Conservation (phyloP, 2,329 filamentous ascomycete species). For the Apiospora koreana region DNA sequence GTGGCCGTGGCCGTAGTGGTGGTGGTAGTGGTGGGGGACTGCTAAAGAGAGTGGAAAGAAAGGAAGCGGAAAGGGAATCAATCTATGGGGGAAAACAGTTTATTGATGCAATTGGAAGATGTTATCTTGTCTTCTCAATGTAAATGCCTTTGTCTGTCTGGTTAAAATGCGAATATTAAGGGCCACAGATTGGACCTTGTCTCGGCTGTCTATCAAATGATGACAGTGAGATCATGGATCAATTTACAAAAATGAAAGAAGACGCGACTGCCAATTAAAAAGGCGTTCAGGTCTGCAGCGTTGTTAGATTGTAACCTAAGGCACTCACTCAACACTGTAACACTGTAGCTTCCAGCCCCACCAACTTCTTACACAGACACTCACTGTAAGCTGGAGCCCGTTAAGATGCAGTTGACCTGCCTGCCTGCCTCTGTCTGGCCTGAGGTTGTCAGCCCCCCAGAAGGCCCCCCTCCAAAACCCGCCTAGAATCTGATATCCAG, state of each 20-base stretch:
- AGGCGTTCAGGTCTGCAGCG: background rate
- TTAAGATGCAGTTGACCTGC: too few relatives aligned
- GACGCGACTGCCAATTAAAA: slow-evolving; percentile 19
- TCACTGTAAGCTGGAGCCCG: too few relatives aligned
- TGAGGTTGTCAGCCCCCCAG: too few relatives aligned
- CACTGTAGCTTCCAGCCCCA: background rate
- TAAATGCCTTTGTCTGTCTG: background rate
- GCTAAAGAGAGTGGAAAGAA: too few relatives aligned
- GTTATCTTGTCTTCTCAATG: too few relatives aligned
- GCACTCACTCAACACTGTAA: too few relatives aligned
- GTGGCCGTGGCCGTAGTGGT: background rate
- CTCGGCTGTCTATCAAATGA: background rate
- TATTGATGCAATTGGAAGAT: background rate
- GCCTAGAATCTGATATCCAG: too few relatives aligned
- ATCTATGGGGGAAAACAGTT: background rate
- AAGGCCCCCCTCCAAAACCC: background rate
- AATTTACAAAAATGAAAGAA: background rate
- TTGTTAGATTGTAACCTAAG: too few relatives aligned
- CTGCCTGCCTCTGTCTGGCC: too few relatives aligned
- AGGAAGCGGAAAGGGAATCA: background rate
- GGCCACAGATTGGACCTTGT: background rate
- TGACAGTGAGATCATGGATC: background rate
- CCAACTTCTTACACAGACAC: too few relatives aligned
- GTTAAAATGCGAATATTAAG: background rate
- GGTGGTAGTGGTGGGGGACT: background rate